Base-by-base conservation (phyloP, 2,329 filamentous ascomycete genomes). In the Bipolaris zeicola region DNA sequence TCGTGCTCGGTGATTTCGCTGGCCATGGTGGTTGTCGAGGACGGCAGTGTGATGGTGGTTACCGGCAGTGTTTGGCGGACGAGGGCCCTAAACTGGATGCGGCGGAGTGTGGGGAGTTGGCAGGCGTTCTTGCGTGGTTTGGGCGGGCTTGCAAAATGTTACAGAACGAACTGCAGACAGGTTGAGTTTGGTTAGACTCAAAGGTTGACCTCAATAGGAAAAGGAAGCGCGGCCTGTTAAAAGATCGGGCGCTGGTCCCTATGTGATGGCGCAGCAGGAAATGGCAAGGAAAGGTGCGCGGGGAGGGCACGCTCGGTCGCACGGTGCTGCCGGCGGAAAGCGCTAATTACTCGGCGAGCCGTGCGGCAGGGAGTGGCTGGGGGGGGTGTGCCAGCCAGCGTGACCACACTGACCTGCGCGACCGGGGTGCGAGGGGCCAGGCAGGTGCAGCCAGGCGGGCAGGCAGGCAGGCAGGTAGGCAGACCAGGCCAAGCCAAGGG, bases 1-100 rank as follows among this genome's bases (percentile, higher is more conserved):
- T 82, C 80, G 72, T 81, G 79, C 62, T 82, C 78, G 71, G 79
- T 79, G 74, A 82, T 80, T 66, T 80, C 77, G 57, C 71, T 76
- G 68, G 78, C 76, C 77, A 79, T 80, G 63, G 64, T 75, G 66
- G 63, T 55, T 28, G 26, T 28, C 26, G 46, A 49, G 63, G 57
- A 47, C 61, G 53, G 53, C 56, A 52, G 58, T 55, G 38, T 14
- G 3, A 8, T 6, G 61, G 62, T 69, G 71, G 66, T 65, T 70
- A 66, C 63, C 68, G 34, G 53, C 36, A 61, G 68, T 70, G 69
- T 71, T 76, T 73, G 68, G 69, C 60, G 67, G 65, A 62, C 54
- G 68, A 65, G 66, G 70, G 72, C 62, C 71, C 69, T 76, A 75
- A 57, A 76, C 75, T 76, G 71, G 67, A 73, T 76, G 72, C 67